These are phyloP conservation scores for Aspergillus versicolor DNA, from an alignment of 2,329 filamentous ascomycete genomes.

Conservation along the genomic window DNA sequence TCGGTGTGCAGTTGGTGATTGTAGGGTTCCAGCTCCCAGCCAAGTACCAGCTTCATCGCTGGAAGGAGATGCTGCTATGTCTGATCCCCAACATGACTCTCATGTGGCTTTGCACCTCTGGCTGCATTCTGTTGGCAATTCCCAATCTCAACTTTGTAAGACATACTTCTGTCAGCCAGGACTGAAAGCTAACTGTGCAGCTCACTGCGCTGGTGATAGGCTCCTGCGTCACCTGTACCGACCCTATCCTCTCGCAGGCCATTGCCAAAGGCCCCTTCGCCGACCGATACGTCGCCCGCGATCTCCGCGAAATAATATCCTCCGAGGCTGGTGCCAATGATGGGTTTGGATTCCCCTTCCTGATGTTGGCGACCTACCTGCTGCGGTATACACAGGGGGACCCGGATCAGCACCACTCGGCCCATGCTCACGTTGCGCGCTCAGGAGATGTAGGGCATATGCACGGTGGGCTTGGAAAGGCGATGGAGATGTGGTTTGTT, in stretches of 20 bases:
- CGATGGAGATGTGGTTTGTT: conserved; percentile 57
- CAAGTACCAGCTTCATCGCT: conserved; percentile 51
- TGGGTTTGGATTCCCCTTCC: conserved; percentile 62
- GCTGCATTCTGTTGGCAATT: conserved; percentile 55
- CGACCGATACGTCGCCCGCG: conserved; percentile 59
- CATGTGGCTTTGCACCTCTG: conserved; percentile 61
- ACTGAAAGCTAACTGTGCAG: conserved; percentile 15
- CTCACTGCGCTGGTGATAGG: conserved; percentile 59
- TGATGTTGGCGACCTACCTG: conserved; percentile 58
- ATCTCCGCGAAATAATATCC: conserved; percentile 61
- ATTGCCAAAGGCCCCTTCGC: conserved; percentile 64
- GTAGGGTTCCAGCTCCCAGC: conserved; percentile 62
- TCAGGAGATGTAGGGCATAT: conserved; percentile 48
- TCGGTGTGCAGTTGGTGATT: conserved; percentile 63
- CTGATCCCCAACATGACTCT: conserved; percentile 61
- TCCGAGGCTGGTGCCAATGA: conserved; percentile 63
- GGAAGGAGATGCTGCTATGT: conserved; percentile 55
- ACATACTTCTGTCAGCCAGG: no score
- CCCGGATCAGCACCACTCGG: conserved; percentile 16
- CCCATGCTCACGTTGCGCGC: conserved; percentile 22
- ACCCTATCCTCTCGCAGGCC: conserved; percentile 61
- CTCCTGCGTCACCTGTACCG: conserved; percentile 61
- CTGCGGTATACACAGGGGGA: conserved; percentile 50
- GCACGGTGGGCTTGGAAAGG: conserved; percentile 52
- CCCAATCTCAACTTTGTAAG: conserved; percentile 52